A percentile compares a stretch with the other conserved stretches of the same genome.
Conservation (phyloP, 495 filamentous ascomycete genomes). For the Xylaria grammica region DNA sequence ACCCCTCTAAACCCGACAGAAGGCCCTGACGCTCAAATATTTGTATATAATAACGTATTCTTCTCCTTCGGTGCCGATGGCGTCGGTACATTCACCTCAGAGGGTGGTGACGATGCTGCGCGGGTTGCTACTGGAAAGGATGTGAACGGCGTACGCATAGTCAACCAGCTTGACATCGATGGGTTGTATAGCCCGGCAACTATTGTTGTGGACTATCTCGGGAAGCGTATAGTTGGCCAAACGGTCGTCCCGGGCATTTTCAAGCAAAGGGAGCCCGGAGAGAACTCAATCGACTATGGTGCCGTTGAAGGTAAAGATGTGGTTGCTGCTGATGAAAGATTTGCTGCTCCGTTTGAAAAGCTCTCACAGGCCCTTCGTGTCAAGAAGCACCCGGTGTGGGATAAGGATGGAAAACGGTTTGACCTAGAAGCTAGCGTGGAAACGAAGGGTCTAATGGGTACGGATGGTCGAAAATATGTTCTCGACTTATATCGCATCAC, state of each 20-base stretch:
- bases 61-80: constrained; percentile 98
- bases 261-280: constrained; percentile 95
- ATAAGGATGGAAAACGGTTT: constrained; percentile 89
- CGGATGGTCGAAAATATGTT: constrained; percentile 95
- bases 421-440: constrained; percentile 96
- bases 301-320: constrained; percentile 97
- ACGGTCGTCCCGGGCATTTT: constrained; percentile 99
- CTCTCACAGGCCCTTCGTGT: constrained; percentile 84
- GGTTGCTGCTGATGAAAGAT: constrained; percentile 85
- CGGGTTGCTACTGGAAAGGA: constrained; percentile 97
- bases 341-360: constrained; percentile 84
- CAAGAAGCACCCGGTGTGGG: constrained; percentile 97
- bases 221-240: constrained; percentile 96
- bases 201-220: constrained; percentile 95
- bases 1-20: constrained; percentile 98
- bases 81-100: constrained; percentile 93
- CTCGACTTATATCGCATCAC: constrained; percentile 95
- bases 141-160: constrained; percentile 87
- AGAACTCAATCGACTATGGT: constrained; percentile 98
- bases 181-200: constrained; percentile 95
- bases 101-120: constrained; percentile 97
- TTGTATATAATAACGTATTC: constrained; percentile 99
- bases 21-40: constrained; percentile 91
- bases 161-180: constrained; percentile 95
- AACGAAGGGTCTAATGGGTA: constrained; percentile 97